Evolutionary conservation across 192 early-diverging fungal genomes (phyloP), one percentile per base, ranked within the genome.

Genomic region (Linnemannia exigua): DNA sequence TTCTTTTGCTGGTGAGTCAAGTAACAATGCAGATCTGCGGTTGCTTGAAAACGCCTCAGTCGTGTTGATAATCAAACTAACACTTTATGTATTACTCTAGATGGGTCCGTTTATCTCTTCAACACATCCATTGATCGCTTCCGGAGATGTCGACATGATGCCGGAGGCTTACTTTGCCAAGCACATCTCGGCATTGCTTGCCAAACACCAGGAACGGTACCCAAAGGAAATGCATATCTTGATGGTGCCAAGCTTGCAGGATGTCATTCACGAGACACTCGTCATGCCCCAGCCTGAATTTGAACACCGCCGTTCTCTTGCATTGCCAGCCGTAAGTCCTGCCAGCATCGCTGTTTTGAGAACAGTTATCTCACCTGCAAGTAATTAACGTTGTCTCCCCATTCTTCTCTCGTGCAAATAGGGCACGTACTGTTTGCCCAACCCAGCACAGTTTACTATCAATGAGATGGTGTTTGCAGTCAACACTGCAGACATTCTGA

Each of bases 401-500:
- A 31, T 17, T 61, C 22, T 68, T 51, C 9, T 67, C 28, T 51
- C 9, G 35, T 33, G 35, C 17, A 22, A 87, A 77, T 74, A 76
- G 83, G 44, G 70, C n/a, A 87, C 78, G 17, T 75, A 76, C 33
- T 90, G 88, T 58, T 78, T 91, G 14, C 91, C 93, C 35, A 99
- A 99, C 84, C 98, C 98, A 15, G 92, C 92, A 5, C 94, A 95
- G 78, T 92, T 99, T 50, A 86, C 87, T 0, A 89, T 99, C 79
- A 98, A 99, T 85, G 97, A 97, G 75, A 88, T 95, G 41, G 88
- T 92, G 17, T 89, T 98, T 90, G 96, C 94, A 1, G 84, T 96
- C 36, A 93, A 92, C 67, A 96, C 92, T 9, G 89, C 92, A 31
- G 98, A 99, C 85, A 87, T 92, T 35, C 82, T 99, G 69, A 91